Percentiles rank a stretch among this genome's conserved stretches.
These are phyloP conservation scores for Pythium sp. DNA, from an alignment of 352 stramenopile species.

Conservation along the genomic window DNA sequence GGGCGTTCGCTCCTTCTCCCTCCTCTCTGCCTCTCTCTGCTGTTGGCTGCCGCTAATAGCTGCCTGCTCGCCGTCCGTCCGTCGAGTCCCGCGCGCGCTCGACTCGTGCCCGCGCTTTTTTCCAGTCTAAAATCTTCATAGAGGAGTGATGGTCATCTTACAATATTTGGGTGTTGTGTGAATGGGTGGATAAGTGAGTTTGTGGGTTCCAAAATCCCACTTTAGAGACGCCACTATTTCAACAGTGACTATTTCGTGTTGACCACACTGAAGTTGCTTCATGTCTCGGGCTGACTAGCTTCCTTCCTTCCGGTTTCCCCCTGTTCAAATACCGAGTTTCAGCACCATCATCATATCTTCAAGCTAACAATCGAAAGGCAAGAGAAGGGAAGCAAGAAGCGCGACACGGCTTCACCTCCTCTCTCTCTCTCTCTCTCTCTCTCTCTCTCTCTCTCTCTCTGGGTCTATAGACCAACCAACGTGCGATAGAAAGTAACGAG, in stretches of 20 bases:
- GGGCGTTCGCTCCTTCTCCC: background rate
- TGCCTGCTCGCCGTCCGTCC: constrained; percentile 4
- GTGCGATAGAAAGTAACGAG: background rate
- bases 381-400: background rate
- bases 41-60: background rate
- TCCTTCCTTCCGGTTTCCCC: background rate
- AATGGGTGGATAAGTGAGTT: background rate
- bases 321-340: background rate
- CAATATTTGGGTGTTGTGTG: background rate
- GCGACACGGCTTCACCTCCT: background rate
- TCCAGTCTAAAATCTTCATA: constrained; percentile 5
- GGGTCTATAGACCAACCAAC: background rate
- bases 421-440: constrained; percentile 1
- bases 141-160: constrained; percentile 1
- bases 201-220: background rate
- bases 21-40: background rate
- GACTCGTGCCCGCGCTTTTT: background rate
- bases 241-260: background rate
- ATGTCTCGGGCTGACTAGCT: background rate
- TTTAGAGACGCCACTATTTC: background rate
- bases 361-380: background rate
- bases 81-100: constrained; percentile 5
- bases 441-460: constrained; percentile 3
- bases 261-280: background rate
- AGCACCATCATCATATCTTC: constrained; percentile 8